Conservation (phyloP, 768 basidiomycete genomes). For the Termitomyces heimii region DNA sequence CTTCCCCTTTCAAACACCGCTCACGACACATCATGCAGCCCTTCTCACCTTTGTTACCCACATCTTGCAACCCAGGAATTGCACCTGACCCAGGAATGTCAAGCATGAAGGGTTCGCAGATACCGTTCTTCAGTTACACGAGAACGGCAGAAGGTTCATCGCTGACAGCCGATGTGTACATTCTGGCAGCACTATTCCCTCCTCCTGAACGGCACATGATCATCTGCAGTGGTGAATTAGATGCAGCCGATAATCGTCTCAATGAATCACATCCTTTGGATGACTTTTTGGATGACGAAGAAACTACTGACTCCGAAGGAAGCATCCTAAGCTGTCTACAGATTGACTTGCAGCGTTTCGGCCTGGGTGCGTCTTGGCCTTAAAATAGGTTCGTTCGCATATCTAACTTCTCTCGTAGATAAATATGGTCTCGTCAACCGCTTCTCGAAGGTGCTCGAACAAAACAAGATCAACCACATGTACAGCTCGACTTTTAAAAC, state of each 20-base stretch:
- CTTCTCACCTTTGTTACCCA: conserved; percentile 24
- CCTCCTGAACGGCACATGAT: conserved; percentile 69
- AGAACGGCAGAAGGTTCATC: conserved; percentile 73
- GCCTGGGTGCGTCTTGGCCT: conserved; percentile 43
- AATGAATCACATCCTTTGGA: conserved; percentile 25
- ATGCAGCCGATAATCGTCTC: conserved; percentile 42
- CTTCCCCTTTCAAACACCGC: conserved; percentile 24
- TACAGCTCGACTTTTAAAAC: conserved; percentile 83
- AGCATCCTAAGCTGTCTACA: conserved; percentile 62
- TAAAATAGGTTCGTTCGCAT: not conserved
- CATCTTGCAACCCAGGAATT: not conserved
- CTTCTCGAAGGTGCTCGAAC: conserved; percentile 67
- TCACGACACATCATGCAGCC: conserved; percentile 31
- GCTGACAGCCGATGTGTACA: conserved; percentile 62
- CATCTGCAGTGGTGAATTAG: conserved; percentile 66
- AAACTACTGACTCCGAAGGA: conserved; percentile 24
- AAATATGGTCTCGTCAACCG: conserved; percentile 75
- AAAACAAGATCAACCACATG: conserved; percentile 76
- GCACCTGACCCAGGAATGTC: conserved; percentile 4
- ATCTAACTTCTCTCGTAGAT: conserved; percentile 35
- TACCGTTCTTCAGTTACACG: conserved; percentile 80
- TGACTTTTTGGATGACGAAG: conserved; percentile 21
- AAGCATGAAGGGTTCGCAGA: conserved; percentile 14
- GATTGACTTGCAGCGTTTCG: conserved; percentile 68
- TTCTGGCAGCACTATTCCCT: conserved; percentile 67